Percentiles rank a stretch among this genome's conserved stretches.
Conservation (phyloP, 2,329 filamentous ascomycete genomes). For the Penicillium aurantiogriseum region DNA sequence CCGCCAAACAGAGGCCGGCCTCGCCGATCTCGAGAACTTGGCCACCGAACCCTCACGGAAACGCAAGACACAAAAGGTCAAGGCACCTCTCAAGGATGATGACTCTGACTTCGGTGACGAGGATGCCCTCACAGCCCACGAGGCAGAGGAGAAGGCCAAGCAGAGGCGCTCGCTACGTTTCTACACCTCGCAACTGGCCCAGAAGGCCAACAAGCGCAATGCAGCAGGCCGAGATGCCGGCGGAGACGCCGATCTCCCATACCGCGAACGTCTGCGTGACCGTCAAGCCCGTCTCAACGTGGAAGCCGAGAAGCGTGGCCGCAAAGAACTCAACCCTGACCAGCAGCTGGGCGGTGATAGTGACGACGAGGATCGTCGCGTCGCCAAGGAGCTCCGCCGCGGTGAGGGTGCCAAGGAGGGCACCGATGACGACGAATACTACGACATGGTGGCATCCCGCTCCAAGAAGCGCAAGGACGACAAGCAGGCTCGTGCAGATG, state of each 20-base stretch:
- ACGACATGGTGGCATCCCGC: slow-evolving; percentile 75
- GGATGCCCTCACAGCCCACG: slow-evolving; percentile 69
- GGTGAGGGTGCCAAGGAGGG: slow-evolving; percentile 34
- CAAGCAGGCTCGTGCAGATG: slow-evolving; percentile 67
- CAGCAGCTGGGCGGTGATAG: slow-evolving; percentile 69
- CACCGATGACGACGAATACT: slow-evolving; percentile 62
- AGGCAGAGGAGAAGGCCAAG: slow-evolving; percentile 80
- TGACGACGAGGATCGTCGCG: slow-evolving; percentile 61
- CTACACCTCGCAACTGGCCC: slow-evolving; percentile 96
- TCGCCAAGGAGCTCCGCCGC: slow-evolving; percentile 51
- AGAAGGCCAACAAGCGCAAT: slow-evolving; percentile 81
- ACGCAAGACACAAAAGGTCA: slow-evolving; percentile 40
- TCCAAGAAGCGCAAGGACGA: slow-evolving; percentile 61
- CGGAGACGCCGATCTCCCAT: slow-evolving; percentile 63
- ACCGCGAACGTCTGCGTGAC: slow-evolving; percentile 84
- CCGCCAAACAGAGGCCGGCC: slow-evolving; percentile 63
- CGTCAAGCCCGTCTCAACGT: slow-evolving; percentile 80
- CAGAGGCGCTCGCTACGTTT: slow-evolving; percentile 93
- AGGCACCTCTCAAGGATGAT: slow-evolving; percentile 37
- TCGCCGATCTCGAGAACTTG: slow-evolving; percentile 69
- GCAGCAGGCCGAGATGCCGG: slow-evolving; percentile 62
- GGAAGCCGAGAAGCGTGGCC: slow-evolving; percentile 82
- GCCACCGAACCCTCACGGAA: slow-evolving; percentile 49
- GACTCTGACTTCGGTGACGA: slow-evolving; percentile 95
- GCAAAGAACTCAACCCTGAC: slow-evolving; percentile 59